phyloP scores from a whole-genome alignment of 1,139 yeast species.

The Scheffersomyces parashehatae region DNA sequence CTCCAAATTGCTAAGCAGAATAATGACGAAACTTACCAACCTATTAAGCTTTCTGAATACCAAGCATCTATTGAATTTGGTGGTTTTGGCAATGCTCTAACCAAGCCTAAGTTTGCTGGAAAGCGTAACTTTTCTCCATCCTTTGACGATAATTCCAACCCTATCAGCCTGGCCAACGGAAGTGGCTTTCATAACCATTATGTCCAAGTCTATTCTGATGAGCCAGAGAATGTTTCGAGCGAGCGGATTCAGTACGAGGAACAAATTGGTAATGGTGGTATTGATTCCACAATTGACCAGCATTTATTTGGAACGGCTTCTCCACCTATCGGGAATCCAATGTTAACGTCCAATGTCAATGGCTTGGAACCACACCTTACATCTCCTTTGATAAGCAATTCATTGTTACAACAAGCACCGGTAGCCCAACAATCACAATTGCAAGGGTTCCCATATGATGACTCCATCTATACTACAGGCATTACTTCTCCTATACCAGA shows the following conservation, averaged over 20 bases:
- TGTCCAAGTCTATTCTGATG: slow-evolving; percentile 25
- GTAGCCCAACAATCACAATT: neutral
- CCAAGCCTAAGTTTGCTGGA: slow-evolving; percentile 20
- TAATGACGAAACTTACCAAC: slow-evolving; percentile 31
- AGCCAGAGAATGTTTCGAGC: slow-evolving; percentile 4
- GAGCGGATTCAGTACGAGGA: neutral
- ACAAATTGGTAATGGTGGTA: neutral
- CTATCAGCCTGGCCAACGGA: neutral
- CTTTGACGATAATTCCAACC: slow-evolving; percentile 6
- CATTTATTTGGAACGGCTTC: neutral
- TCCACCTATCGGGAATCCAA: neutral
- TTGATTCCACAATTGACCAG: neutral
- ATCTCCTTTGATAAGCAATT: neutral
- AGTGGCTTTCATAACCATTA: slow-evolving; percentile 23
- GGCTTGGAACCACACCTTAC: neutral
- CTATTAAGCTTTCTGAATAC: slow-evolving; percentile 35
- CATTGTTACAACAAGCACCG: neutral
- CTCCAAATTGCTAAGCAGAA: slow-evolving; percentile 32
- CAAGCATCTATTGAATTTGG: slow-evolving; percentile 48
- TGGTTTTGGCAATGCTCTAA: slow-evolving; percentile 37
- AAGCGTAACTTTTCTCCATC: slow-evolving; percentile 17
- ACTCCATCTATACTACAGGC: slow-evolving; percentile 16
- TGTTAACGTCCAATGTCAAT: neutral
- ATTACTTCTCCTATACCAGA: slow-evolving; percentile 11
- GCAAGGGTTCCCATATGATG: slow-evolving; percentile 24